A percentile compares a stretch with the other conserved stretches of the same genome.
Evolutionary conservation across 202 grass and related monocot species (phyloP).

Genomic region (Digitaria exilis): DNA sequence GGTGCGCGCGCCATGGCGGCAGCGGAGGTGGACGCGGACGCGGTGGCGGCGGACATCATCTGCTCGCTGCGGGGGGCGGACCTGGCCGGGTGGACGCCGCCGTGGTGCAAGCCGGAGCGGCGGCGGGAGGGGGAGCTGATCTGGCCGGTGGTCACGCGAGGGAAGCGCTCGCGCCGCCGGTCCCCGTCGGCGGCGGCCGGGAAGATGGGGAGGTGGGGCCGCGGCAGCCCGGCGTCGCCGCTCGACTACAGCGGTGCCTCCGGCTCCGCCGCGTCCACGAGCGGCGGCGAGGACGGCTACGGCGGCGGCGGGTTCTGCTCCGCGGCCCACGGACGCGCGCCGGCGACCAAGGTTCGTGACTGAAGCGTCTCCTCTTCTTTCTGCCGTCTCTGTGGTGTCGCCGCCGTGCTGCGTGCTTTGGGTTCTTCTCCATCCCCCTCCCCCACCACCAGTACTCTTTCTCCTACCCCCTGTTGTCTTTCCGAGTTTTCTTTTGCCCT

Average conservation of each 20-base stretch:
- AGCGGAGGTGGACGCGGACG: slow-evolving; percentile 15
- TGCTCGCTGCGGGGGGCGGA: slow-evolving; percentile 53
- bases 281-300: slow-evolving; percentile 53
- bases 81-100: slow-evolving; percentile 59
- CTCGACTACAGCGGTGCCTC: slow-evolving; percentile 62
- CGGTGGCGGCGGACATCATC: slow-evolving; percentile 51
- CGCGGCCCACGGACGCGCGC: neutral
- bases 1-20: neutral
- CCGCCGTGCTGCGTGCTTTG: slow-evolving; percentile 36
- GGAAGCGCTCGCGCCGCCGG: slow-evolving; percentile 54
- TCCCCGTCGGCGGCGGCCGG: slow-evolving; percentile 23
- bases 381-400: neutral
- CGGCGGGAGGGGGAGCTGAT: slow-evolving; percentile 28
- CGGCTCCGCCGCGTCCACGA: slow-evolving; percentile 52
- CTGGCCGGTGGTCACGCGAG: slow-evolving; percentile 48
- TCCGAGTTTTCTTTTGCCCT: slow-evolving; percentile 18
- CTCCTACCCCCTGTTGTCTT: slow-evolving; percentile 30
- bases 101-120: slow-evolving; percentile 26
- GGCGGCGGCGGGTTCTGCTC: slow-evolving; percentile 22
- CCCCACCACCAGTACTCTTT: slow-evolving; percentile 14
- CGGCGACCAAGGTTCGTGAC: slow-evolving; percentile 46
- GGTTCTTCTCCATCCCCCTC: slow-evolving; percentile 46
- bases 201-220: slow-evolving; percentile 40
- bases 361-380: neutral
- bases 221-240: slow-evolving; percentile 58